Evolutionary conservation across 495 filamentous ascomycete species (phyloP).

Genomic region (Penicillium egyptiacum): DNA sequence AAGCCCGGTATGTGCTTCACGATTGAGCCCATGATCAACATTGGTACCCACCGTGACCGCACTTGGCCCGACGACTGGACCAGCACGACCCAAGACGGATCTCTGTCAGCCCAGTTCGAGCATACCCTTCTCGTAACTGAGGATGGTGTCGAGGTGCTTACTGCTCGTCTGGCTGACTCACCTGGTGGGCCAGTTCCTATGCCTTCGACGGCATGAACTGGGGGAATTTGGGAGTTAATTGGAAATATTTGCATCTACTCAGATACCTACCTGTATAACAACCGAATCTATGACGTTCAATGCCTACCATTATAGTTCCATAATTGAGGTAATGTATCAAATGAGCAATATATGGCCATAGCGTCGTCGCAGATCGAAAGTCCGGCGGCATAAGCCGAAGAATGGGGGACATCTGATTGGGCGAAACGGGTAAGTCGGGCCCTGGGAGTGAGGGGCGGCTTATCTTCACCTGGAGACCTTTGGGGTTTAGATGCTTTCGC

Average conservation of each 20-base stretch:
- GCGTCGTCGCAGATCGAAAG: neutral
- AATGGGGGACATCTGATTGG: slow-evolving; percentile 1
- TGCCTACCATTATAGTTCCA: slow-evolving; percentile 7
- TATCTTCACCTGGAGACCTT: slow-evolving; percentile 23
- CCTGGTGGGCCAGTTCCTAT: slow-evolving; percentile 82
- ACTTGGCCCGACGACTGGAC: slow-evolving; percentile 95
- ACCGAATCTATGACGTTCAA: slow-evolving; percentile 22
- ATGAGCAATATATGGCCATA: neutral
- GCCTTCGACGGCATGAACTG: slow-evolving; percentile 36
- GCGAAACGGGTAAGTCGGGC: slow-evolving; percentile 7
- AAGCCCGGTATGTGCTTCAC: slow-evolving; percentile 93
- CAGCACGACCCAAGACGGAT: slow-evolving; percentile 77
- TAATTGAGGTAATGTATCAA: neutral
- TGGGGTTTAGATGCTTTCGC: neutral
- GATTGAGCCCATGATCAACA: slow-evolving; percentile 88
- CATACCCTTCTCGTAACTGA: slow-evolving; percentile 95
- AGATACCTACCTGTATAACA: slow-evolving; percentile 21
- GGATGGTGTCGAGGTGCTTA: slow-evolving; percentile 89
- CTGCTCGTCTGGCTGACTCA: slow-evolving; percentile 74
- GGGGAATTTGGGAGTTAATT: slow-evolving; percentile 17
- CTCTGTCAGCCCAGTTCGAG: slow-evolving; percentile 85
- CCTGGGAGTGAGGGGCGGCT: slow-evolving; percentile 10
- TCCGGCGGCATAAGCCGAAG: neutral
- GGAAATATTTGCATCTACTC: slow-evolving; percentile 18
- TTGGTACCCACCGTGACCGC: slow-evolving; percentile 75